phyloP scores from a whole-genome alignment of 1,284 basidiomycete genomes.

The Farysia itapuensis region DNA sequence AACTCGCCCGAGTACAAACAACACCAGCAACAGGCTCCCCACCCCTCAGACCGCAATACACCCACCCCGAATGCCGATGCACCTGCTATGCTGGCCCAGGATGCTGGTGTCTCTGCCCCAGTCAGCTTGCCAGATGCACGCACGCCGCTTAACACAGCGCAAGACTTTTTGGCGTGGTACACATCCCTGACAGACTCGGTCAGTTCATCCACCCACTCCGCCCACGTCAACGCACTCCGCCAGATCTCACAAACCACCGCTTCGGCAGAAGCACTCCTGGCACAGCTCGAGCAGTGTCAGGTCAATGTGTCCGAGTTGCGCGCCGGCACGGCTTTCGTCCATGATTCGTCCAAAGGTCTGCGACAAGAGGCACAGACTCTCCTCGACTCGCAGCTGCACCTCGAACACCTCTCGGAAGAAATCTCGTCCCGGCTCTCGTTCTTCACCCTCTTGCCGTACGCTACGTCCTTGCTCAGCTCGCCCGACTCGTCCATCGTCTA shows the following conservation, averaged over 20 bases:
- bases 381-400: slow-evolving; percentile 36
- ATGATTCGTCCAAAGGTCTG: slow-evolving; percentile 47
- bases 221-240: slow-evolving; percentile 25
- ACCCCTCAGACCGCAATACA: neutral
- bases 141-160: slow-evolving; percentile 32
- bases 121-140: slow-evolving; percentile 10
- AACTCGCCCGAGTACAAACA: slow-evolving; percentile 22
- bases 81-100: neutral
- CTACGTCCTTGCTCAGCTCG: slow-evolving; percentile 46
- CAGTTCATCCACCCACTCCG: slow-evolving; percentile 35
- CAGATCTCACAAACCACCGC: slow-evolving; percentile 27
- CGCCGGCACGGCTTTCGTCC: slow-evolving; percentile 46
- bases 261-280: slow-evolving; percentile 27
- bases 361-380: slow-evolving; percentile 46
- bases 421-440: slow-evolving; percentile 46
- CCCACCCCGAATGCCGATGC: neutral
- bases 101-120: slow-evolving; percentile 4
- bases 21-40: neutral
- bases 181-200: slow-evolving; percentile 34
- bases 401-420: slow-evolving; percentile 36
- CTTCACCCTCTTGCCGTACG: slow-evolving; percentile 49
- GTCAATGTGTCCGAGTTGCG: slow-evolving; percentile 45
- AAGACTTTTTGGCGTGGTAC: slow-evolving; percentile 43
- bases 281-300: slow-evolving; percentile 43
- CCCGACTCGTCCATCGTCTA: slow-evolving; percentile 39